Conservation (phyloP, 2,329 filamentous ascomycete genomes). For the Clarireedia sp. region DNA sequence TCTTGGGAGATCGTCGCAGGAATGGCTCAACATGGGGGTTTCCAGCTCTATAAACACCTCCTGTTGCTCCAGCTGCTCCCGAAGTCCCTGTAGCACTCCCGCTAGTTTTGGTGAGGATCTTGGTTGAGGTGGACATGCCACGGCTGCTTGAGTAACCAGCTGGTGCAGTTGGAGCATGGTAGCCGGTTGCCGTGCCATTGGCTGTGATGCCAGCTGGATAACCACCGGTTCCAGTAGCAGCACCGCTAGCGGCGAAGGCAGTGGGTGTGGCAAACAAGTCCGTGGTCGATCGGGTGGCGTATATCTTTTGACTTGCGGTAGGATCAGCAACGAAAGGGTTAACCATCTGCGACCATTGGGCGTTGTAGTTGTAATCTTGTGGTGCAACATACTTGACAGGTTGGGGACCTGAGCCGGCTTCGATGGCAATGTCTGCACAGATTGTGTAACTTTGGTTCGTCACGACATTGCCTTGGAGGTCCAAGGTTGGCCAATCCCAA, state of each 20-base stretch:
- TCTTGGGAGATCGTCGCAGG: not conserved
- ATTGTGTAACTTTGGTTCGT: slow-evolving; percentile 52
- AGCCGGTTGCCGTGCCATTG: not conserved
- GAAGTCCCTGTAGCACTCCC: not conserved
- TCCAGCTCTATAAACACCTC: no score
- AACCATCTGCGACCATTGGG: slow-evolving; percentile 20
- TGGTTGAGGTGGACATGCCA: not conserved
- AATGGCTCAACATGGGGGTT: not conserved
- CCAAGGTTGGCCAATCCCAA: slow-evolving; percentile 79
- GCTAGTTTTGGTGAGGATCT: not conserved
- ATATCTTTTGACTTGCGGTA: slow-evolving; percentile 8
- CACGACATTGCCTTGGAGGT: slow-evolving; percentile 35
- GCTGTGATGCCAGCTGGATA: not conserved
- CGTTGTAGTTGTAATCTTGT: slow-evolving; percentile 8
- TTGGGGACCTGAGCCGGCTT: slow-evolving; percentile 9
- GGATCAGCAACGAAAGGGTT: slow-evolving; percentile 20
- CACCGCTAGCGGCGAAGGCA: no score
- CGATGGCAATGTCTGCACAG: slow-evolving; percentile 43
- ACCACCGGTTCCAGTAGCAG: not conserved
- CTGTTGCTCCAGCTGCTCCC: not conserved
- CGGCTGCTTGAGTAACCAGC: not conserved
- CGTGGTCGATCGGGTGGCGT: not conserved
- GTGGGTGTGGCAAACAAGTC: slow-evolving; percentile 4
- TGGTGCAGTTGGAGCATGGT: no score
- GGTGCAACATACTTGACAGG: slow-evolving; percentile 4